These are phyloP conservation scores for Scytalidium sp. DNA, from an alignment of 2,329 filamentous ascomycete genomes.

Conservation along the genomic window DNA sequence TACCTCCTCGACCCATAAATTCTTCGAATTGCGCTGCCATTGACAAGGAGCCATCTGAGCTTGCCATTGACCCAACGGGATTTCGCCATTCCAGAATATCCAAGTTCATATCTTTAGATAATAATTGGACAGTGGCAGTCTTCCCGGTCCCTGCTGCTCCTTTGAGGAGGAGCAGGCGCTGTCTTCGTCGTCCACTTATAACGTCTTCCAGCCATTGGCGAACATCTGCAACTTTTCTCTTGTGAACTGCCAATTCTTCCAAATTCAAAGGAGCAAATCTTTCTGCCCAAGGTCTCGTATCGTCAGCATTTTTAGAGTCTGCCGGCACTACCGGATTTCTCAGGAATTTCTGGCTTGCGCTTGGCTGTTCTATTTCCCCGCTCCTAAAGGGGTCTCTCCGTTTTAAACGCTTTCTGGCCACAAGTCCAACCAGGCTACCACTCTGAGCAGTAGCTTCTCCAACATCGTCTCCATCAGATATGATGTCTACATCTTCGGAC, in stretches of 20 bases:
- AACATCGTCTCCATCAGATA: conserved; percentile 57
- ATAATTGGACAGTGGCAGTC: conserved; percentile 77
- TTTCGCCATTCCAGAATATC: conserved; percentile 90
- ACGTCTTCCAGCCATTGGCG: conserved; percentile 77
- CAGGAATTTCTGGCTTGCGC: conserved; percentile 50
- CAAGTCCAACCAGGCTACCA: conserved; percentile 53
- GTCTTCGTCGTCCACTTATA: conserved; percentile 58
- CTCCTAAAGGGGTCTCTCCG: conserved; percentile 29
- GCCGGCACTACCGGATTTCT: conserved; percentile 32
- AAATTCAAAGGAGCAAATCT: conserved; percentile 72
- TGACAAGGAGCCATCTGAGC: conserved; percentile 63
- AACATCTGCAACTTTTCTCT: conserved; percentile 88
- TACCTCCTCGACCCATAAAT: conserved; percentile 78
- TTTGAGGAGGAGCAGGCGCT: conserved; percentile 80
- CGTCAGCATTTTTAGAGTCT: conserved; percentile 30
- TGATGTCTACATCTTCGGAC: conserved; percentile 26
- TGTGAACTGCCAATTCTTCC: conserved; percentile 89
- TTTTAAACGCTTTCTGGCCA: conserved; percentile 51
- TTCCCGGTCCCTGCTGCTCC: conserved; percentile 91
- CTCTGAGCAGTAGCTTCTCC: conserved; percentile 46
- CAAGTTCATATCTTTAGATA: conserved; percentile 74
- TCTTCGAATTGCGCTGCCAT: conserved; percentile 84
- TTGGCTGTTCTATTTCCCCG: conserved; percentile 17
- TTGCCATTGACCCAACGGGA: conserved; percentile 59
- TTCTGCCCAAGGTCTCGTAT: conserved; percentile 83